These are phyloP conservation scores for Hypoxylon trugodes DNA, from an alignment of 495 filamentous ascomycete species.

Conservation along the genomic window DNA sequence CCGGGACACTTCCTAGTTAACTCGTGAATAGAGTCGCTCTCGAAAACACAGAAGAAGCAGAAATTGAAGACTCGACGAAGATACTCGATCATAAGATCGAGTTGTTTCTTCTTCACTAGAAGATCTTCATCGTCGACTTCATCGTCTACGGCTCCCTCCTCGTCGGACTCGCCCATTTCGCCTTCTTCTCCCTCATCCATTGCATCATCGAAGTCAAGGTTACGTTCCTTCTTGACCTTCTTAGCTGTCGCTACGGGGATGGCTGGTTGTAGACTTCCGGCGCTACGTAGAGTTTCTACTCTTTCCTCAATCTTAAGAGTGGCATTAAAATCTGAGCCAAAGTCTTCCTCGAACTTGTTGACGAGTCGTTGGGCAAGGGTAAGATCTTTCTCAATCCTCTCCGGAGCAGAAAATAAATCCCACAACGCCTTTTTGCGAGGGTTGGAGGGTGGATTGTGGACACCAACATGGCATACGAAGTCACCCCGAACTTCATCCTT, in stretches of 20 bases:
- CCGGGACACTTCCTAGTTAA: conserved; percentile 94
- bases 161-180: conserved; percentile 70
- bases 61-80: conserved; percentile 96
- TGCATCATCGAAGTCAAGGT: conserved; percentile 71
- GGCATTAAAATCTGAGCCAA: conserved; percentile 76
- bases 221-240: conserved; percentile 64
- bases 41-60: conserved; percentile 99
- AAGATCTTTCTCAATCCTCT: conserved; percentile 86
- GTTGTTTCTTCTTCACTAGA: conserved; percentile 92
- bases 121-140: conserved; percentile 89
- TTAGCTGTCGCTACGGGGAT: conserved; percentile 65
- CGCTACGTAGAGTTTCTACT: conserved; percentile 77
- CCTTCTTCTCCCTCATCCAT: conserved; percentile 76
- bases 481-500: conserved; percentile 91
- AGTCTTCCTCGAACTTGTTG: conserved; percentile 80
- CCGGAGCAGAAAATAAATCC: conserved; percentile 92
- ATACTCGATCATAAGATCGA: conserved; percentile 96
- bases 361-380: conserved; percentile 79
- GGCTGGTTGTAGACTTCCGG: conserved; percentile 77
- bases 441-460: conserved; percentile 86
- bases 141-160: conserved; percentile 81
- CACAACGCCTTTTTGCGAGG: conserved; percentile 96
- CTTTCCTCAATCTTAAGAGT: conserved; percentile 81
- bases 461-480: conserved; percentile 95
- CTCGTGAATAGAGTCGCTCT: conserved; percentile 96